Percentiles rank a stretch among this genome's conserved stretches.
These are phyloP conservation scores for Bacidia gigantensis DNA, from an alignment of 495 filamentous ascomycete genomes.

Conservation along the genomic window DNA sequence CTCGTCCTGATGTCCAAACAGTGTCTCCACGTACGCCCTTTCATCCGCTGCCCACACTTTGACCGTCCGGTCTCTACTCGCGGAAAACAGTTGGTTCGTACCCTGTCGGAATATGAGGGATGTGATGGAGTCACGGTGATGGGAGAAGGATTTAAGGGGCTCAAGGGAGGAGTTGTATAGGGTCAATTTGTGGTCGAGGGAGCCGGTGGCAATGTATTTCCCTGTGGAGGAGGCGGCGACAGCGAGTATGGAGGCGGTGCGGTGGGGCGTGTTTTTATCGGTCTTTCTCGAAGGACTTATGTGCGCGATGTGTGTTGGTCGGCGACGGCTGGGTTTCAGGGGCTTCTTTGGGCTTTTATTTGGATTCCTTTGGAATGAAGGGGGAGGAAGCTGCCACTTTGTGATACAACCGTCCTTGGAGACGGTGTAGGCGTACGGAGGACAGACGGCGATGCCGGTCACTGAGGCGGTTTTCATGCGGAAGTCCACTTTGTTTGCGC, in stretches of 20 bases:
- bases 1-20: constrained; percentile 90
- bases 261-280: constrained; percentile 54
- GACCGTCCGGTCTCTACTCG: constrained; percentile 75
- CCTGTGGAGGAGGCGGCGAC: constrained; percentile 81
- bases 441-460: constrained; percentile 63
- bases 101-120: constrained; percentile 73
- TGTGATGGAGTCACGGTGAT: constrained; percentile 80
- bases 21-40: constrained; percentile 80
- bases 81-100: constrained; percentile 84
- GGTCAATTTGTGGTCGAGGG: constrained; percentile 64
- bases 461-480: constrained; percentile 61
- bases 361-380: constrained; percentile 22
- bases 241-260: constrained; percentile 59
- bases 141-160: constrained; percentile 69
- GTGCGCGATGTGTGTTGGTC: constrained; percentile 57
- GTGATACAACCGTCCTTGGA: constrained; percentile 70
- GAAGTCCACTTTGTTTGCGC: constrained; percentile 53
- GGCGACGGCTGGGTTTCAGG: constrained; percentile 48
- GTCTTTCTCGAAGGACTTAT: constrained; percentile 43
- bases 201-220: constrained; percentile 81
- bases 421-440: constrained; percentile 73
- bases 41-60: constrained; percentile 79
- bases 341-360: constrained; percentile 48
- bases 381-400: constrained; percentile 66
- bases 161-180: constrained; percentile 57